Evolutionary conservation across 768 basidiomycete genomes (phyloP).

Genomic region (Pisolithus sp.): DNA sequence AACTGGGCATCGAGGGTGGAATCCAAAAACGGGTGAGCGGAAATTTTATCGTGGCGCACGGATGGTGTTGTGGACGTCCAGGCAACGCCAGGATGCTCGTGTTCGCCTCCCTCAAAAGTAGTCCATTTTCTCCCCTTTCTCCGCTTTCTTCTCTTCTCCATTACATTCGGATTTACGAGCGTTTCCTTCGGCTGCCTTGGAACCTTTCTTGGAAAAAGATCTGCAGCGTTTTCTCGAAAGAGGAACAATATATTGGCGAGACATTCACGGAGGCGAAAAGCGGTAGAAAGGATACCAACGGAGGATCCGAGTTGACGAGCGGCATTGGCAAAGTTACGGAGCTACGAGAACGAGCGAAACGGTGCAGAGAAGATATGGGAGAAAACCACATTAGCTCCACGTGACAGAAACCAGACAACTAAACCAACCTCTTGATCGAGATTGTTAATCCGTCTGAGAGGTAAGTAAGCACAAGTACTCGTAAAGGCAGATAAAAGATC

Average conservation of each 20-base stretch:
- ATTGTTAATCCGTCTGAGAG: conserved; percentile 46
- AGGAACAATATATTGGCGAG: conserved; percentile 63
- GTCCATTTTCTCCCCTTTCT: conserved; percentile 7
- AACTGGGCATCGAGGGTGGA: conserved; percentile 57
- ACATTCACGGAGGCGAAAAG: conserved; percentile 64
- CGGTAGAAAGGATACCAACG: conserved; percentile 69
- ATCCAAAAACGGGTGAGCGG: conserved; percentile 46
- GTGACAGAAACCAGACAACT: neutral
- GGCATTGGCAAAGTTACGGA: conserved; percentile 72
- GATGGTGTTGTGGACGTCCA: neutral
- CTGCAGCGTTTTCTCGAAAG: conserved; percentile 70
- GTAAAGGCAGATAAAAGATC: neutral
- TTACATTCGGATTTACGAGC: conserved; percentile 26
- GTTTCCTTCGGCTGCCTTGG: conserved; percentile 35
- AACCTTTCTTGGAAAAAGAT: conserved; percentile 68
- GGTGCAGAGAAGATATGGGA: neutral
- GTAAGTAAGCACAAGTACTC: conserved; percentile 3
- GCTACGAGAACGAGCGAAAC: conserved; percentile 32
- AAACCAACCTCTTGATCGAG: conserved; percentile 55
- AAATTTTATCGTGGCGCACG: conserved; percentile 29
- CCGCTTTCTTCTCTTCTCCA: conserved; percentile 18
- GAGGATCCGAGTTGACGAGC: conserved; percentile 72
- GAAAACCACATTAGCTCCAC: neutral
- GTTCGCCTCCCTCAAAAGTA: conserved; percentile 8
- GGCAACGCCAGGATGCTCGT: conserved; percentile 12